Percentiles rank a stretch among this genome's conserved stretches.
phyloP scores from a whole-genome alignment of 2,329 filamentous ascomycete genomes.

The Hymenoscyphus salicellus region DNA sequence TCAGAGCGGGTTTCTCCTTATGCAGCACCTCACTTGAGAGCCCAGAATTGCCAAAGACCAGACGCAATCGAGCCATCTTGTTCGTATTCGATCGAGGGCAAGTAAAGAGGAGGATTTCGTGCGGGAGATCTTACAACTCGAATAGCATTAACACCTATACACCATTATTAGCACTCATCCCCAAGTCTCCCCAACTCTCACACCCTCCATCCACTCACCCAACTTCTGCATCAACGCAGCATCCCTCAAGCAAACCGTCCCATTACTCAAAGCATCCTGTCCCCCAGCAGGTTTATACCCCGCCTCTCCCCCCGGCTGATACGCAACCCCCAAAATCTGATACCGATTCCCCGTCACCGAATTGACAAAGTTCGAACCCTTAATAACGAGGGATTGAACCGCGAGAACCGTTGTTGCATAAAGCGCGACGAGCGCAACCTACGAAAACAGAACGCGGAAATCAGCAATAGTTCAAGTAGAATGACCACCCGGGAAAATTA shows the following conservation, averaged over 20 bases:
- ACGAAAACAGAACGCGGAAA: not conserved
- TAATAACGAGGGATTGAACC: slow-evolving; percentile 54
- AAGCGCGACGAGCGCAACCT: slow-evolving; percentile 30
- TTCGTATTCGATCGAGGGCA: too few species aligned
- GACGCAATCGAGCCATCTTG: too few species aligned
- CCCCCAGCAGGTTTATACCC: slow-evolving; percentile 55
- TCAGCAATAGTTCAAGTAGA: slow-evolving; percentile 4
- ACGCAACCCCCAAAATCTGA: slow-evolving; percentile 65
- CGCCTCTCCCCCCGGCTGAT: slow-evolving; percentile 65
- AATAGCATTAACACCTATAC: slow-evolving; percentile 54
- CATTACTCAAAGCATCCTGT: slow-evolving; percentile 59
- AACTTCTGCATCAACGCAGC: slow-evolving; percentile 63
- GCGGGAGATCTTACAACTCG: slow-evolving; percentile 5
- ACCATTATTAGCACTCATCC: slow-evolving; percentile 12
- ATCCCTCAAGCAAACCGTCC: slow-evolving; percentile 58
- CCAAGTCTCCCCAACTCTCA: not conserved
- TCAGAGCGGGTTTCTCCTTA: too few species aligned
- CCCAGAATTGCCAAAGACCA: too few species aligned
- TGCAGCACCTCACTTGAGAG: too few species aligned
- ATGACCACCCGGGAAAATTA: not conserved
- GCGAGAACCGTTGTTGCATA: slow-evolving; percentile 47
- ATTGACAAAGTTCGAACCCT: slow-evolving; percentile 60
- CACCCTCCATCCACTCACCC: slow-evolving; percentile 30
- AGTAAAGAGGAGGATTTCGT: too few species aligned
- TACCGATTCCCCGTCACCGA: slow-evolving; percentile 56